A percentile compares a stretch with the other conserved stretches of the same genome.
Conservation (phyloP, 164 flowering plant species). For the Malania oleifera region DNA sequence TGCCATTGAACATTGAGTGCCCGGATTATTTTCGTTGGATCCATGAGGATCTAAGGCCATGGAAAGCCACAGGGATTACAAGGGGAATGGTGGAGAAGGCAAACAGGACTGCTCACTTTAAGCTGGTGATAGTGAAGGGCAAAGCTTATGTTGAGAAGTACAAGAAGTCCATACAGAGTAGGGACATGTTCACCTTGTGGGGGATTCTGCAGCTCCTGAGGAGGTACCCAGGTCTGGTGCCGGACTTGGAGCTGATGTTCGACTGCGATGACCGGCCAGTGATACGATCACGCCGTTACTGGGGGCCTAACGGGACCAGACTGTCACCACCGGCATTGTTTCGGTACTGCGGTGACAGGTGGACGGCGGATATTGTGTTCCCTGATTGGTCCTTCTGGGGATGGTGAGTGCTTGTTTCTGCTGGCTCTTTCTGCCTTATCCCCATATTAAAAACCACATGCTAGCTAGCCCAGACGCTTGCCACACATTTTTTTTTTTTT, state of each 20-base stretch:
- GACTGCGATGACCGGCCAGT: conserved; percentile 24
- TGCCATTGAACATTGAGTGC: neutral
- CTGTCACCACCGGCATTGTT: conserved; percentile 30
- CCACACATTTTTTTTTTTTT: too few species aligned
- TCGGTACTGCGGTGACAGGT: conserved; percentile 23
- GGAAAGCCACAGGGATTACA: conserved; percentile 17
- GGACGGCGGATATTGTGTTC: conserved; percentile 22
- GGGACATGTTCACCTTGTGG: conserved; percentile 25
- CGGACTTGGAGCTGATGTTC: conserved; percentile 27
- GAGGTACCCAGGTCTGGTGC: conserved; percentile 22
- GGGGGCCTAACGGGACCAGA: conserved; percentile 3
- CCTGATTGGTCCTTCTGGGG: conserved; percentile 39
- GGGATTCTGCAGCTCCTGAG: conserved; percentile 26
- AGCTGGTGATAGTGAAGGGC: conserved; percentile 14
- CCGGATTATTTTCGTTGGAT: conserved; percentile 26
- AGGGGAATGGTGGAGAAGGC: conserved; percentile 27
- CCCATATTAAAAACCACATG: too few species aligned
- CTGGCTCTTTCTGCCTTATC: too few species aligned
- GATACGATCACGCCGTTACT: conserved; percentile 5
- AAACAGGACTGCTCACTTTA: conserved; percentile 12
- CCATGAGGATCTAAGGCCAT: conserved; percentile 20
- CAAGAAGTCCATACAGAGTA: conserved; percentile 19
- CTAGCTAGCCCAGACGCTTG: too few species aligned
- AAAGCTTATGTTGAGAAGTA: conserved; percentile 17
- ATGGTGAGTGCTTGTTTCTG: conserved; percentile 13